Conservation (phyloP, 2,329 filamentous ascomycete genomes). For the Rosellinia necatrix region DNA sequence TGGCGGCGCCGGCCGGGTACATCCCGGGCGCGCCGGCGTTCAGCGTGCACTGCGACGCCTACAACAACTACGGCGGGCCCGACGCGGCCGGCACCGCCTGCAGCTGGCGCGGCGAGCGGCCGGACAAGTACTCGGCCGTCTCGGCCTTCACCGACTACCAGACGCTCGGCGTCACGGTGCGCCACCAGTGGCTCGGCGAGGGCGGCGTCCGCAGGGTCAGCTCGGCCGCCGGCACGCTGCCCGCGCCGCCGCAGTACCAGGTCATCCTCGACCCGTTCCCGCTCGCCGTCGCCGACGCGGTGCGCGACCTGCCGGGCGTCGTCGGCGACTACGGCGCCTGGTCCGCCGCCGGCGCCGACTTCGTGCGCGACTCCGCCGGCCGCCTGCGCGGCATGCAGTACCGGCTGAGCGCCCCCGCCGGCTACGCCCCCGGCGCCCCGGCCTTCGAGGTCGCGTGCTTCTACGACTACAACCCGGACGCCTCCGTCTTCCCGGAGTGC, state of each 20-base stretch:
- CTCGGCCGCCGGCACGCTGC: background rate
- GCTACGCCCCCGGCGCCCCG: conserved; percentile 8
- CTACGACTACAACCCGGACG: conserved; percentile 8
- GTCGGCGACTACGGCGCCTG: background rate
- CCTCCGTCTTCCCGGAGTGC: background rate
- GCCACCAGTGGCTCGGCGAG: background rate
- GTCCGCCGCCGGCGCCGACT: background rate
- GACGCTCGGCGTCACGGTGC: background rate
- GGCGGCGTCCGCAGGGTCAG: background rate
- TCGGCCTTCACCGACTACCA: conserved; percentile 1
- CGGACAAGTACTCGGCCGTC: background rate
- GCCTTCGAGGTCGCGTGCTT: conserved; percentile 6
- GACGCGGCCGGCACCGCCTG: background rate
- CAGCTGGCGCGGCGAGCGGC: background rate
- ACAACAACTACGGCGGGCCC: background rate
- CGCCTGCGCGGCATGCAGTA: background rate
- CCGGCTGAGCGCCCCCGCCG: conserved; percentile 1
- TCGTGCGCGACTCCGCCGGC: background rate
- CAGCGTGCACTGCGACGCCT: background rate
- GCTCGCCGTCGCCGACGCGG: background rate
- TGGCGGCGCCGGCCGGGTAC: background rate
- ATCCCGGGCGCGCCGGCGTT: background rate
- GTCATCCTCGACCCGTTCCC: background rate
- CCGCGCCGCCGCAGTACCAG: background rate
- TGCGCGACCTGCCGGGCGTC: background rate